Conservation (phyloP, 495 filamentous ascomycete species). For the Polyplosphaeria fusca region DNA sequence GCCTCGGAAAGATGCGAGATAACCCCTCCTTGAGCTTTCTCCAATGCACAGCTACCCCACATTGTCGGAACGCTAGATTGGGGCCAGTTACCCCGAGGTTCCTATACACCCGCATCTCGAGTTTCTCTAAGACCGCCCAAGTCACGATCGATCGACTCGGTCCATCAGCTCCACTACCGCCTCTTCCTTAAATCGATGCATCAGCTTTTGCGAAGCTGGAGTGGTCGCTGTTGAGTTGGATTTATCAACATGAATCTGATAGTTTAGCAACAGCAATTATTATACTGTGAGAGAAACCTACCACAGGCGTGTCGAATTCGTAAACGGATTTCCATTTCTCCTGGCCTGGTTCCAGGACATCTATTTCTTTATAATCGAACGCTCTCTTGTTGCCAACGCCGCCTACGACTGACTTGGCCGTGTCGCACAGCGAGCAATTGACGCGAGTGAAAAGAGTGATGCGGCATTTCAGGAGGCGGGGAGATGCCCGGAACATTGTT, state of each 20-base stretch:
- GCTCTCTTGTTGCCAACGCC: constrained; percentile 64
- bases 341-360: constrained; percentile 66
- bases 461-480: constrained; percentile 46
- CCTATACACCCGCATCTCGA: neutral
- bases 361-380: constrained; percentile 74
- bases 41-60: constrained; percentile 10
- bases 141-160: constrained; percentile 44
- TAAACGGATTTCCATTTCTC: constrained; percentile 75
- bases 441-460: constrained; percentile 81
- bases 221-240: constrained; percentile 45
- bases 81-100: constrained; percentile 1
- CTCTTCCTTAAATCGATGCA: constrained; percentile 73
- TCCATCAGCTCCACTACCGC: constrained; percentile 71
- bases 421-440: constrained; percentile 74
- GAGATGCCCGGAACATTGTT: constrained; percentile 27
- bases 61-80: constrained; percentile 10
- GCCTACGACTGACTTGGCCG: constrained; percentile 68
- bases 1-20: constrained; percentile 11
- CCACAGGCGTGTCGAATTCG: constrained; percentile 87
- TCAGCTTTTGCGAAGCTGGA: constrained; percentile 68
- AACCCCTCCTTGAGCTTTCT: constrained; percentile 2
- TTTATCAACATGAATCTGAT: constrained; percentile 61
- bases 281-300: constrained; percentile 39
- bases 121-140: neutral
- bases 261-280: constrained; percentile 7